Base-by-base conservation (phyloP, 495 filamentous ascomycete genomes). In the Wilcoxina mikolae region DNA sequence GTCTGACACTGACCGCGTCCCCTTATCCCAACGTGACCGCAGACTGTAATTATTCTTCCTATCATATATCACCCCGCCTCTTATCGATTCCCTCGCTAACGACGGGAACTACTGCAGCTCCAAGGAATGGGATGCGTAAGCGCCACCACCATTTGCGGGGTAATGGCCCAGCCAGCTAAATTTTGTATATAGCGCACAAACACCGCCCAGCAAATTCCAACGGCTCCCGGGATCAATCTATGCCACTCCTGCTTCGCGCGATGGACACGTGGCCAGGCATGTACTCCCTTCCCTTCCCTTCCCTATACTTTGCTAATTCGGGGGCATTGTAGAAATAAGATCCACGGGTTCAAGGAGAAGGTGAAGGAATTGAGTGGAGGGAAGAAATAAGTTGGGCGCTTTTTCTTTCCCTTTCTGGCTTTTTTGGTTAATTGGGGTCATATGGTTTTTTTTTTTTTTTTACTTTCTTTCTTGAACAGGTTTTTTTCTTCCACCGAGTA, bases 271-370 rank as follows among this genome's bases (percentile, higher is more conserved):
- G 15, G 62, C 62, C 17, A 46, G 9, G 35, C 20, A 15, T 15
- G 35, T 5, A n/a, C n/a, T n/a, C 35, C 15, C 4, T 15, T 39
- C 35, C 35, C 35, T n/a, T n/a, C n/a, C n/a, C n/a, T n/a, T n/a
- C n/a, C n/a, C n/a, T n/a, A n/a, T n/a, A 39, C 12, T 12, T 39
- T 39, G 4, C 35, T 39, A 18, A 39, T 5, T 1, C 35, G 4
- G 35, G 20, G 35, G 35, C 3, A 39, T 39, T 15, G 20, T 39
- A 39, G 49, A 15, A 66, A 66, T 41, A 66, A 66, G 51, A 58
- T 66, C 20, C 56, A 60, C 18, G 63, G 59, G 26, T 65, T 62
- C 31, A 62, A 62, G 42, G 59, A 66, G 45, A 66, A 66, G 38
- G 62, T 66, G 25, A 62, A 47, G 18, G 64, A 66, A 25, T 56